Evolutionary conservation across 306 rosid genomes (phyloP).

Genomic region (Casuarina equisetifolia): DNA sequence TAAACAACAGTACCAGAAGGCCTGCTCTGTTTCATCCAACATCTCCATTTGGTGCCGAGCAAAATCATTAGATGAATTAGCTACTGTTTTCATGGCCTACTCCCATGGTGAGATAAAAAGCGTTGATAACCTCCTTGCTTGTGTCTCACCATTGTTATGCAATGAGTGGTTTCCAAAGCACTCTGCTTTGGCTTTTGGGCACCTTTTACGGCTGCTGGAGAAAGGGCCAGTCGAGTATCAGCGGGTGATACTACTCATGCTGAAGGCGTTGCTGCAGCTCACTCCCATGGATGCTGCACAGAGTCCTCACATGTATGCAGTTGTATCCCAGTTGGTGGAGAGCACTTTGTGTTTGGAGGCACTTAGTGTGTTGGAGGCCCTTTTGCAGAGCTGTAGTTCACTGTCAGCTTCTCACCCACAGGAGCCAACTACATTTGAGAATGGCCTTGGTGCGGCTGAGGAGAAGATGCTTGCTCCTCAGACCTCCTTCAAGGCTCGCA

Average conservation of each 20-base stretch:
- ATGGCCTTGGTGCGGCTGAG: conserved; percentile 61
- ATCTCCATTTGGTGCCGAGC: conserved; percentile 92
- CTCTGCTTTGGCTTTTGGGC: conserved; percentile 93
- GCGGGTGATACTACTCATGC: conserved; percentile 90
- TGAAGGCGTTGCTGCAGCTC: conserved; percentile 95
- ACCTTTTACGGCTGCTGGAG: conserved; percentile 82
- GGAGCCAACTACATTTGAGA: conserved; percentile 67
- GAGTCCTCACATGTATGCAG: conserved; percentile 95
- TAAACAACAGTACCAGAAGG: conserved; percentile 85
- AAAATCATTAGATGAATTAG: conserved; percentile 82
- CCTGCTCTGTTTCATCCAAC: conserved; percentile 89
- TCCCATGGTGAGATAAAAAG: conserved; percentile 86
- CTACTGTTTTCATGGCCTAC: conserved; percentile 78
- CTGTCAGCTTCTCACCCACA: conserved; percentile 76
- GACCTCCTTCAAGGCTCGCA: conserved; percentile 89
- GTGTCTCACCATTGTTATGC: conserved; percentile 88
- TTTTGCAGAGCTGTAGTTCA: conserved; percentile 94
- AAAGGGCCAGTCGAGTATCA: conserved; percentile 96
- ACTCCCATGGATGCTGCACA: conserved; percentile 98
- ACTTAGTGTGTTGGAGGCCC: conserved; percentile 93
- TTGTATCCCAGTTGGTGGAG: conserved; percentile 95
- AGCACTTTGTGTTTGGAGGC: conserved; percentile 99
- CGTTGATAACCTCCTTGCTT: conserved; percentile 76
- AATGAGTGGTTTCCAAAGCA: conserved; percentile 95
- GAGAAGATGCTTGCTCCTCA: conserved; percentile 84